A percentile compares a stretch with the other conserved stretches of the same genome.
Conservation (phyloP, 257 asterid genomes). For the Lavandula angustifolia region DNA sequence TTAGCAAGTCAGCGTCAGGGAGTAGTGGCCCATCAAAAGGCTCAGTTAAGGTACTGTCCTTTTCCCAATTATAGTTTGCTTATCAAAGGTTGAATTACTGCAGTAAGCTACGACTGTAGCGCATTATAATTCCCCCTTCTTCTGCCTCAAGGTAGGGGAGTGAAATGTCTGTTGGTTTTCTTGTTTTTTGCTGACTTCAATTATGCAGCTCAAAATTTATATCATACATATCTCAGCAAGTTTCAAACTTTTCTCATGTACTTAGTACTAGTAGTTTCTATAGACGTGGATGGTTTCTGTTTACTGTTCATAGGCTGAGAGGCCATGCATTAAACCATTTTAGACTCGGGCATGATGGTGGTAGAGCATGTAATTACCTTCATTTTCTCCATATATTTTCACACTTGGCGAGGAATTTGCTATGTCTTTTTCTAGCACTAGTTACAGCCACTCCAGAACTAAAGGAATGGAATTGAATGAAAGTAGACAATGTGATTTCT, state of each 20-base stretch:
- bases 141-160: background rate
- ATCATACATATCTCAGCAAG: background rate
- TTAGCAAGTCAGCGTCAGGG: conserved; percentile 53
- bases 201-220: background rate
- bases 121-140: background rate
- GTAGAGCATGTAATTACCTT: conserved; percentile 13
- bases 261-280: conserved; percentile 1
- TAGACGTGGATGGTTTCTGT: background rate
- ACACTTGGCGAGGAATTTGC: background rate
- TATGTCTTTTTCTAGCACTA: conserved; percentile 1
- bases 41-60: conserved; percentile 58
- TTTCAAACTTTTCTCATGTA: conserved; percentile 6
- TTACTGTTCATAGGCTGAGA: background rate
- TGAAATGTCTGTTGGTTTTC: conserved; percentile 5
- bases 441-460: background rate
- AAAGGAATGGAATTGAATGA: conserved; percentile 8
- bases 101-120: conserved; percentile 5
- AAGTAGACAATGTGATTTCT: background rate
- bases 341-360: background rate
- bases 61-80: background rate
- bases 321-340: background rate
- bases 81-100: conserved; percentile 17
- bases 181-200: background rate
- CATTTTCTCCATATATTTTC: background rate
- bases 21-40: conserved; percentile 59